Percentiles rank a stretch among this genome's conserved stretches.
Evolutionary conservation across 2,329 filamentous ascomycete species (phyloP).

Genomic region (Teratosphaeria gauchensis): DNA sequence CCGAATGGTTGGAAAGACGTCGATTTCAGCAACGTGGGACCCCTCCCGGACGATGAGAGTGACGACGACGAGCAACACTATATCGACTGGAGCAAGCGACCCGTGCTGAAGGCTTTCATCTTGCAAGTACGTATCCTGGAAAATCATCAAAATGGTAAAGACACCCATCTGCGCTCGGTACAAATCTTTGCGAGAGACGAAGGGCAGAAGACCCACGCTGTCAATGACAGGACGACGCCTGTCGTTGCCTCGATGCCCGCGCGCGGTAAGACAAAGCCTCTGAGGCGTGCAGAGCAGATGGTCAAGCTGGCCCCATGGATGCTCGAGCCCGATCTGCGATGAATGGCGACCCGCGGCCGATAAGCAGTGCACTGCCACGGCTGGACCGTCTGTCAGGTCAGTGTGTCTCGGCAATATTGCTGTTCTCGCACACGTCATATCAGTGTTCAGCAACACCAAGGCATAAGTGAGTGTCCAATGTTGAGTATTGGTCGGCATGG

Average conservation of each 20-base stretch:
- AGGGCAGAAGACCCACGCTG: constrained; percentile 6
- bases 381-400: neutral
- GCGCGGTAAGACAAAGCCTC: neutral
- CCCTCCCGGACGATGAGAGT: constrained; percentile 14
- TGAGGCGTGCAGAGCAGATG: constrained; percentile 15
- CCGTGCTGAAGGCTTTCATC: constrained; percentile 74
- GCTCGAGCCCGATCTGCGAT: constrained; percentile 28
- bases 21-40: constrained; percentile 51
- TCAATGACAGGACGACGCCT: neutral
- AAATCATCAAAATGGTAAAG: constrained; percentile 98
- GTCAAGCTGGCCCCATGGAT: constrained; percentile 26
- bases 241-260: neutral
- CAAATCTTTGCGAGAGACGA: constrained; percentile 62
- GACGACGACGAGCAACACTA: constrained; percentile 22
- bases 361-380: neutral
- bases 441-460: too few species aligned
- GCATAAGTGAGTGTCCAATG: too few species aligned
- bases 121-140: constrained; percentile 85
- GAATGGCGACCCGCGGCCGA: constrained; percentile 3
- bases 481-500: too few species aligned
- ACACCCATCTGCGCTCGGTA: constrained; percentile 90
- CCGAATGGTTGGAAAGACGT: constrained; percentile 90
- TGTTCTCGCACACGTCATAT: too few species aligned
- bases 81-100: constrained; percentile 47
- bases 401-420: neutral